Percentiles rank a stretch among this genome's conserved stretches.
These are phyloP conservation scores for Eragrostis nindensis DNA, from an alignment of 176 grass and related monocot species.

Conservation along the genomic window DNA sequence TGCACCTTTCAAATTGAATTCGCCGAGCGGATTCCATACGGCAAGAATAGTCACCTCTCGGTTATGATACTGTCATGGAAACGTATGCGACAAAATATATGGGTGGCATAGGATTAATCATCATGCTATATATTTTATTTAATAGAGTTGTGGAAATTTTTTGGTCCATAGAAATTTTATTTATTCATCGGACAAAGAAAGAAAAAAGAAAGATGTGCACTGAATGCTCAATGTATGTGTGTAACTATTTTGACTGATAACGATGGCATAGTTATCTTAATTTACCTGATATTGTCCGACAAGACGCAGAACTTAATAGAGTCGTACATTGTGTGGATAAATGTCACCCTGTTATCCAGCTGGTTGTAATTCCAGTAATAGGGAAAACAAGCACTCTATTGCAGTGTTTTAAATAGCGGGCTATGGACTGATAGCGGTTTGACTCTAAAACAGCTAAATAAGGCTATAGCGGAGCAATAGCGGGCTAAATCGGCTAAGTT, in stretches of 20 bases:
- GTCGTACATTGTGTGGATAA: background rate
- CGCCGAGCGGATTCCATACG: constrained; percentile 51
- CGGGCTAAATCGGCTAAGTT: no score
- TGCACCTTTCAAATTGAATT: constrained; percentile 74
- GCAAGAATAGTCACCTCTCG: constrained; percentile 61
- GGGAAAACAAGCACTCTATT: background rate
- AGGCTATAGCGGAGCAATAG: no score
- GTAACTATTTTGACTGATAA: constrained; percentile 33
- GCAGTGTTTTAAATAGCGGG: no score
- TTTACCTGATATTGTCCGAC: background rate
- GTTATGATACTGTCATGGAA: constrained; percentile 41
- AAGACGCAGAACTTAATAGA: background rate
- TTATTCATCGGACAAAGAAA: background rate
- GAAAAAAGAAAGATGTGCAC: background rate
- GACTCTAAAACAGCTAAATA: no score
- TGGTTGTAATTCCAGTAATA: background rate
- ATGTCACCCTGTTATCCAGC: background rate
- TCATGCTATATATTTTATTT: background rate
- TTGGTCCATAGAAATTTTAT: background rate
- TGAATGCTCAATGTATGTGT: constrained; percentile 23
- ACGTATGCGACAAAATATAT: constrained; percentile 32
- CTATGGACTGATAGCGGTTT: no score
- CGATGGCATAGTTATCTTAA: constrained; percentile 20
- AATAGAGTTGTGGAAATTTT: background rate
- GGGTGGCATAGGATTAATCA: constrained; percentile 36